Percentiles rank a stretch among this genome's conserved stretches.
Conservation (phyloP, 2,329 filamentous ascomycete genomes). For the Hypoxylon sp. region DNA sequence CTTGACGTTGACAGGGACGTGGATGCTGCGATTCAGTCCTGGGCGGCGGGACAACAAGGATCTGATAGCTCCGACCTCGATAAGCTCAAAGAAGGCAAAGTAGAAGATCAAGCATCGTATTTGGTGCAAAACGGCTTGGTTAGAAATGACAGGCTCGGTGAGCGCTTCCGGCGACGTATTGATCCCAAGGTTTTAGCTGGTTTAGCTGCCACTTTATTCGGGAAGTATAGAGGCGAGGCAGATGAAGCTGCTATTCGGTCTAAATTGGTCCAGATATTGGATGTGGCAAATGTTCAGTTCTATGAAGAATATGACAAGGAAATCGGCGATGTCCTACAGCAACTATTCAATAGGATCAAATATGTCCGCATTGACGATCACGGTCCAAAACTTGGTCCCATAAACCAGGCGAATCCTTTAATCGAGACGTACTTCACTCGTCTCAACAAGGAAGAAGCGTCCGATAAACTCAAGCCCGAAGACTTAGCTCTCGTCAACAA, state of each 20-base stretch:
- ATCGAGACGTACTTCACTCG: conserved; percentile 97
- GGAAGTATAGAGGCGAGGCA: conserved; percentile 68
- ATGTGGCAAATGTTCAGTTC: conserved; percentile 85
- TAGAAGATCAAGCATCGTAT: conserved; percentile 67
- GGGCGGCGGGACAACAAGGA: conserved; percentile 69
- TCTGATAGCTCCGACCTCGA: conserved; percentile 52
- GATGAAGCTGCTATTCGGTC: conserved; percentile 62
- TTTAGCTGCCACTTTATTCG: conserved; percentile 71
- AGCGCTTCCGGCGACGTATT: conserved; percentile 77
- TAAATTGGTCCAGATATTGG: conserved; percentile 71
- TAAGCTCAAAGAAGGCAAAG: conserved; percentile 55
- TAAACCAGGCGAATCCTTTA: conserved; percentile 79
- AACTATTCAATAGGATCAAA: conserved; percentile 93
- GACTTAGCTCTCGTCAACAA: conserved; percentile 91
- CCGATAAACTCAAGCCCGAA: conserved; percentile 76
- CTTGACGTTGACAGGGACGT: conserved; percentile 79
- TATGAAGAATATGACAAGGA: conserved; percentile 94
- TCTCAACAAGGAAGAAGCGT: conserved; percentile 79
- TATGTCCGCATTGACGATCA: conserved; percentile 93
- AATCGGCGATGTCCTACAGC: conserved; percentile 82
- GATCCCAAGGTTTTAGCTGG: conserved; percentile 76
- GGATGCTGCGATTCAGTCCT: conserved; percentile 73
- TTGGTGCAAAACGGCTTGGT: conserved; percentile 74
- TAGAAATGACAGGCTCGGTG: conserved; percentile 78
- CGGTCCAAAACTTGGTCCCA: conserved; percentile 84